Conservation (phyloP, 139 green algal genomes). For the Coccomyxa sp. region DNA sequence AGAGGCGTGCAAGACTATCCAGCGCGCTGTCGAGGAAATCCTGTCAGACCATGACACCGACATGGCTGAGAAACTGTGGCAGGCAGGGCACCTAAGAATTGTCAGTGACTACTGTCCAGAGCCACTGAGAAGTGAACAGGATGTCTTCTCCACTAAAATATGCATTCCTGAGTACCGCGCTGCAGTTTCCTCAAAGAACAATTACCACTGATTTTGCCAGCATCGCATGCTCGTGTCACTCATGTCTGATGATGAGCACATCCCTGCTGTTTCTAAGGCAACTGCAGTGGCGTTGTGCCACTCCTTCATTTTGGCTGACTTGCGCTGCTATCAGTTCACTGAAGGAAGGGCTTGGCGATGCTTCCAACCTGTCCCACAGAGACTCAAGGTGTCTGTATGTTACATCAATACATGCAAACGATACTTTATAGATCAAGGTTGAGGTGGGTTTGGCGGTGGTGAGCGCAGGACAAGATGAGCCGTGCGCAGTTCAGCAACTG, state of each 20-base stretch:
- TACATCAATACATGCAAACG: too few species aligned
- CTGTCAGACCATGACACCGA: conserved; percentile 67
- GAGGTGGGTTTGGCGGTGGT: too few species aligned
- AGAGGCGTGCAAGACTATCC: conserved; percentile 74
- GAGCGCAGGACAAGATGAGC: conserved; percentile 22
- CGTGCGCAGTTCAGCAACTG: conserved; percentile 49
- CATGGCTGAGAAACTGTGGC: conserved; percentile 49
- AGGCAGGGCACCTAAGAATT: conserved; percentile 7
- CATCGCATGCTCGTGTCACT: background rate
- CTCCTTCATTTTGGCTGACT: too few species aligned
- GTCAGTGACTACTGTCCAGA: background rate
- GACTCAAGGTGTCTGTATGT: too few species aligned
- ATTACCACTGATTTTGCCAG: background rate
- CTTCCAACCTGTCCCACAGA: too few species aligned
- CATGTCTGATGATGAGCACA: too few species aligned
- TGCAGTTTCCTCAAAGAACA: background rate
- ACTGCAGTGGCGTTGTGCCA: too few species aligned
- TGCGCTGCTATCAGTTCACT: too few species aligned
- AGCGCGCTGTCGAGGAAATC: conserved; percentile 58
- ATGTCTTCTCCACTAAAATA: background rate
- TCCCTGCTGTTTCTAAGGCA: too few species aligned
- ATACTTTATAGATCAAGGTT: too few species aligned
- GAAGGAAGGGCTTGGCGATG: too few species aligned
- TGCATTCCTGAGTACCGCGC: too few species aligned
- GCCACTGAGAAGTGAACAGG: background rate